Evolutionary conservation across 2,329 filamentous ascomycete species (phyloP).

Genomic region (Monosporascus sp.): DNA sequence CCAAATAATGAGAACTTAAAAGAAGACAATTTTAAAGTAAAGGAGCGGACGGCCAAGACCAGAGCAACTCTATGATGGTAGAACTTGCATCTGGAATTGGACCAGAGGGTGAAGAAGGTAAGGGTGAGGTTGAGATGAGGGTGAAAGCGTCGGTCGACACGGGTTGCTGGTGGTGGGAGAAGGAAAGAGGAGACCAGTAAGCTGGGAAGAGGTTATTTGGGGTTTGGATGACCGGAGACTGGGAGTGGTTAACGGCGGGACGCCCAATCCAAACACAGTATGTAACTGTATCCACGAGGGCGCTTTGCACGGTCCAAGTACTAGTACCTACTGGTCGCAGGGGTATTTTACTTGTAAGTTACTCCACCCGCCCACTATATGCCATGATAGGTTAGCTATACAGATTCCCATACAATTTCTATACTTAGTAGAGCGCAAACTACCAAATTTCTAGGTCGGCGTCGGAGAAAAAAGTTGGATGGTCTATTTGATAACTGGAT

Average conservation of each 20-base stretch:
- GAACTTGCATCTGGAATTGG: slow-evolving; percentile 52
- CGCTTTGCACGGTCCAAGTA: too few species aligned
- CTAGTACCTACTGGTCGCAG: too few species aligned
- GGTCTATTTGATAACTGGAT: too few species aligned
- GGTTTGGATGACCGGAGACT: slow-evolving; percentile 9
- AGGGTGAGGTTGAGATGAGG: slow-evolving; percentile 21
- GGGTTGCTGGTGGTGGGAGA: slow-evolving; percentile 24
- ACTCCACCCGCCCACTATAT: too few species aligned
- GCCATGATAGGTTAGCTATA: too few species aligned
- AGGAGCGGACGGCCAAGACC: slow-evolving; percentile 59
- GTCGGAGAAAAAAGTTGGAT: too few species aligned
- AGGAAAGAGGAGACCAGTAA: slow-evolving; percentile 19
- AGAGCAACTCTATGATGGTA: slow-evolving; percentile 41
- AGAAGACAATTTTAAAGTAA: slow-evolving; percentile 27
- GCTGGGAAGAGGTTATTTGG: not conserved
- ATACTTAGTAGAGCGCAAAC: too few species aligned
- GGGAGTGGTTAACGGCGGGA: slow-evolving; percentile 1
- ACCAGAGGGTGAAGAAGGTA: slow-evolving; percentile 34
- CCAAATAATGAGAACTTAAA: slow-evolving; percentile 21
- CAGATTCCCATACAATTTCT: too few species aligned
- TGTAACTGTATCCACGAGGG: too few species aligned
- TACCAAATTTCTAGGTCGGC: too few species aligned
- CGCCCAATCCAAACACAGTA: too few species aligned
- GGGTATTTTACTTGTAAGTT: too few species aligned
- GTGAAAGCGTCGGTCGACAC: slow-evolving; percentile 14